Evolutionary conservation across 2,329 filamentous ascomycete species (phyloP), one percentile per base, ranked within the genome.

Genomic region (Neophaeococcomyces aloes): DNA sequence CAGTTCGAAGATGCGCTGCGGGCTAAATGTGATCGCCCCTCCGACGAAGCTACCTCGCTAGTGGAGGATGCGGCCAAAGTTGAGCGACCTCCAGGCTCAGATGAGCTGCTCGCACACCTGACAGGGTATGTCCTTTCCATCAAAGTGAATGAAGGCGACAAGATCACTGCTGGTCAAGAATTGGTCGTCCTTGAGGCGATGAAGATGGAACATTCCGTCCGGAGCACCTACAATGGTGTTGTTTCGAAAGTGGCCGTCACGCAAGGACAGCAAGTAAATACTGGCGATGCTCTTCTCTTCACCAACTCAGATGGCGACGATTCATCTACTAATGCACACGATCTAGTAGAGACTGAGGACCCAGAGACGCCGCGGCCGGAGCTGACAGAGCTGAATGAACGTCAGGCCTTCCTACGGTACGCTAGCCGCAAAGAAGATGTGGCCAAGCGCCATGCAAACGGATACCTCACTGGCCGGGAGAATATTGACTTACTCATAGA

Each of bases 131-230:
- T 49, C 29, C 44, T 47, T 42, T 49, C 47, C 40, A 21, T 49
- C 19, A 47, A 44, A 39, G 47, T 47, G 32, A 47, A 40, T 21
- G 47, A 42, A 42, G 47, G 47, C 44, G 47, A 49, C 44, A 49
- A 47, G 38, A 37, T 49, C 41, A 47, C 47, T 35, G 47, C 47
- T 45, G 47, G 47, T 44, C 47, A 49, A 45, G 47, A 49, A 47
- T 37, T 49, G 47, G 40, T 42, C 37, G 41, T 49, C 45, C 47
- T 49, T 30, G 47, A 33, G 32, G 47, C 47, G 14, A 49, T 49
- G 47, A 49, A 49, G 37, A 49, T 49, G 47, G 47, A 49, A 47
- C 47, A 49, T 47, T 49, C 47, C 21, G 47, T 49, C 23, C 47
- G 44, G 32, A 49, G 44, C 44, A 37, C 36, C 32, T 47, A 35